Percentiles rank a stretch among this genome's conserved stretches.
These are phyloP conservation scores for Leccinum olivaceopallidum DNA, from an alignment of 768 basidiomycete genomes.

Conservation along the genomic window DNA sequence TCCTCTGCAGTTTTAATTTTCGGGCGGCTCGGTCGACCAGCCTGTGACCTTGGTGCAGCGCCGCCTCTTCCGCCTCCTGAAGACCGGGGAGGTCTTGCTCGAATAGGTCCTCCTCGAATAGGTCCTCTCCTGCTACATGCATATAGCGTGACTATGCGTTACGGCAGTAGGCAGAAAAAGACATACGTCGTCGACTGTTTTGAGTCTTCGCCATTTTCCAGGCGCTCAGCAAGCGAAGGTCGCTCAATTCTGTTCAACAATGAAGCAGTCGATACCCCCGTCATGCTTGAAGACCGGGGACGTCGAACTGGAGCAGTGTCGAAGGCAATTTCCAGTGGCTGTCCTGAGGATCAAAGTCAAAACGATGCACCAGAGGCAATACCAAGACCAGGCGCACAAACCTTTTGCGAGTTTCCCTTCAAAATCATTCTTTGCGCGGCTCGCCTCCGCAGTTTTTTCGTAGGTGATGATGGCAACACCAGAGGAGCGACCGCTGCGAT, in stretches of 20 bases:
- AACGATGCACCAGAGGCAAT: not conserved
- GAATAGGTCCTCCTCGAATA: constrained; percentile 54
- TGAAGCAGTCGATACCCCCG: constrained; percentile 48
- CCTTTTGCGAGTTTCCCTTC: constrained; percentile 90
- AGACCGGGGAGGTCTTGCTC: constrained; percentile 34
- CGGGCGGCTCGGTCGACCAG: constrained; percentile 35
- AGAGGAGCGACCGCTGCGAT: constrained; percentile 90
- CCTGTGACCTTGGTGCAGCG: constrained; percentile 24
- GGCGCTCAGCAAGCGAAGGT: constrained; percentile 65
- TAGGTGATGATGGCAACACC: constrained; percentile 81
- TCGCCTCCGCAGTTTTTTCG: constrained; percentile 77
- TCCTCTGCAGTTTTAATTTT: constrained; percentile 79
- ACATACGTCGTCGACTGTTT: constrained; percentile 16
- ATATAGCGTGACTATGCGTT: constrained; percentile 2
- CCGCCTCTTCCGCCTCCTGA: constrained; percentile 16
- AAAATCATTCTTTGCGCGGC: constrained; percentile 79
- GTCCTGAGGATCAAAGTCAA: constrained; percentile 47
- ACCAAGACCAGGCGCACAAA: constrained; percentile 28
- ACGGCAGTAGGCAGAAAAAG: not conserved
- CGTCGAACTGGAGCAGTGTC: constrained; percentile 49
- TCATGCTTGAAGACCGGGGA: constrained; percentile 48
- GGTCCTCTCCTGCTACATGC: constrained; percentile 44
- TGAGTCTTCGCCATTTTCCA: constrained; percentile 46
- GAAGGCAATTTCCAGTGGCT: constrained; percentile 73
- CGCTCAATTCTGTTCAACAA: constrained; percentile 77